Evolutionary conservation across 2,329 filamentous ascomycete genomes (phyloP).

Genomic region (Cyanodermella asteris): DNA sequence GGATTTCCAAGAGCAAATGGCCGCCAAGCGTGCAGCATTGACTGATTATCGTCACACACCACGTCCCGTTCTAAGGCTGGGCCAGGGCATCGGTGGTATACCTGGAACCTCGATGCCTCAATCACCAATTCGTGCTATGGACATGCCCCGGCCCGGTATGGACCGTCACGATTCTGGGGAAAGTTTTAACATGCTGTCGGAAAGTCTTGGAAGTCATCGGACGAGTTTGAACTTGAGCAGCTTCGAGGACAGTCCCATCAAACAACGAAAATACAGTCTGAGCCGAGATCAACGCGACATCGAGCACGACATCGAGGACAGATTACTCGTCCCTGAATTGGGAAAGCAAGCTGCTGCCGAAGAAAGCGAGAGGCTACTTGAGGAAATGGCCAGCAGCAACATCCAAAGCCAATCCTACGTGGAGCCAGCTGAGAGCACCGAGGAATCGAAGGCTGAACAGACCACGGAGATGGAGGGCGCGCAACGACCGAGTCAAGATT

Average conservation of each 20-base stretch:
- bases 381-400: no score
- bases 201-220: slow-evolving; percentile 32
- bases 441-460: no score
- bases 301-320: slow-evolving; percentile 3
- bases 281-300: background rate
- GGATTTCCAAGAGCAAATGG: slow-evolving; percentile 7
- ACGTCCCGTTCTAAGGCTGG: slow-evolving; percentile 27
- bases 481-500: no score
- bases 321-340: slow-evolving; percentile 10
- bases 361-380: no score
- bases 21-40: slow-evolving; percentile 21
- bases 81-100: no score
- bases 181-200: slow-evolving; percentile 41
- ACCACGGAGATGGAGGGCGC: no score
- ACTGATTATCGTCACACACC: slow-evolving; percentile 27
- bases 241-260: slow-evolving; percentile 15
- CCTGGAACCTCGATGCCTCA: no score
- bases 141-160: slow-evolving; percentile 13
- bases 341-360: slow-evolving; percentile 6
- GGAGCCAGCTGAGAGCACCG: no score
- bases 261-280: slow-evolving; percentile 4
- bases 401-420: no score
- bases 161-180: slow-evolving; percentile 36
- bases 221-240: slow-evolving; percentile 31
- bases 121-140: slow-evolving; percentile 11